Evolutionary conservation across 2,329 filamentous ascomycete species (phyloP).

Genomic region (Colletotrichum orchidophilum): DNA sequence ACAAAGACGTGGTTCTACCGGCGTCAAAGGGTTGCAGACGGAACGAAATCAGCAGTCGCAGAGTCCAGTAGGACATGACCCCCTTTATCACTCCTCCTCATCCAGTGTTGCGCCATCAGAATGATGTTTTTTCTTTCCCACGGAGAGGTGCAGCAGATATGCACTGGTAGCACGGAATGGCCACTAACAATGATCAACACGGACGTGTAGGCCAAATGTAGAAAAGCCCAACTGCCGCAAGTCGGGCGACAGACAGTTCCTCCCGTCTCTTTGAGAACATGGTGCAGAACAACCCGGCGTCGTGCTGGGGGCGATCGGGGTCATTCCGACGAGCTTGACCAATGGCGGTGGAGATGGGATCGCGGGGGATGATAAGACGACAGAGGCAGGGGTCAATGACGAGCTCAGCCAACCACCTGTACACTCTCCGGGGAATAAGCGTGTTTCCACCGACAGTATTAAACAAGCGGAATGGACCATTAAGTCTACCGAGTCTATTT

Average conservation of each 20-base stretch:
- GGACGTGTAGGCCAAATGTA: constrained; percentile 1
- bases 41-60: background rate
- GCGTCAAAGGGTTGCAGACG: too few relatives aligned
- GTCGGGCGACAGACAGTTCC: background rate
- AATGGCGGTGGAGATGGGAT: constrained; percentile 1
- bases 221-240: background rate
- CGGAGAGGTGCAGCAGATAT: background rate
- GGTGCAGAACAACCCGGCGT: background rate
- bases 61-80: background rate
- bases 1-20: too few relatives aligned
- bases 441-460: background rate
- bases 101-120: constrained; percentile 1
- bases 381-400: constrained; percentile 24
- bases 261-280: background rate
- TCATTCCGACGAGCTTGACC: background rate
- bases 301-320: background rate
- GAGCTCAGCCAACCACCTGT: constrained; percentile 1
- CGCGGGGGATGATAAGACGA: constrained; percentile 19
- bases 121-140: background rate
- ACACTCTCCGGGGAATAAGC: background rate
- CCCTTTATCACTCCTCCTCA: background rate
- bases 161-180: background rate
- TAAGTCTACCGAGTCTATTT: too few relatives aligned
- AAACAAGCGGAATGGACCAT: too few relatives aligned
- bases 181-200: background rate